Base-by-base conservation (phyloP, 805 yeast species). In the Zygosaccharomyces lentus region DNA sequence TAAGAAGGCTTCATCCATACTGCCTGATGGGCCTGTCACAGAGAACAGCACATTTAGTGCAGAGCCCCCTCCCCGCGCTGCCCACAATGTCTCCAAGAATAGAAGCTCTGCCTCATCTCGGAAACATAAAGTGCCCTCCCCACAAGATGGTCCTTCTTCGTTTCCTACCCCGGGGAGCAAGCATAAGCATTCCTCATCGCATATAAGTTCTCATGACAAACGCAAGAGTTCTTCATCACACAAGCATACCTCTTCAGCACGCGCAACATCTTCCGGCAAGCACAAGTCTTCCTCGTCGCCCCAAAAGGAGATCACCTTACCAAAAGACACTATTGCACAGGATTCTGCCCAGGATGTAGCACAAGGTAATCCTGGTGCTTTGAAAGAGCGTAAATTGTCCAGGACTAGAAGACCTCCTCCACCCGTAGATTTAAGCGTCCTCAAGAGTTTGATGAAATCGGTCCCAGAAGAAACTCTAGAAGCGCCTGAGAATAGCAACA, bases 1-100 rank as follows among this genome's bases (percentile, higher is more conserved):
- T 12, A 48, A 45, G 23, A 48, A 39, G 27, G 42, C 42, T 39
- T 48, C 51, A 2, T 48, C 43, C 19, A 26, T 45, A 29, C 38
- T 30, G 6, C 40, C 37, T n/a, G 26, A 27, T 15, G 31, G 32
- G 19, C 31, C 16, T 8, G 15, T 32, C 27, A 21, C 36, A 30
- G 43, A 42, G 12, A 5, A 5, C 21, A 19, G 21, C 21, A 19
- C 5, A 19, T 19, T 19, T 3, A 19, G 21, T 5, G 21, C 21
- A 5, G 21, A 19, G 21, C 21, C n/a, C n/a, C 24, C 10, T 7
- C 32, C 34, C n/a, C 6, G 24, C n/a, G 37, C 34, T 21, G 37
- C 26, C 2, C 32, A n/a, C 15, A 29, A 16, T n/a, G 8, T 13
- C 16, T 29, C 32, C 32, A 29, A n/a, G 32, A 13, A 29, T n/a